Evolutionary conservation across 129 eudicot genomes (phyloP), one percentile per base, ranked within the genome.

Genomic region (Heracleum sosnowskyi): DNA sequence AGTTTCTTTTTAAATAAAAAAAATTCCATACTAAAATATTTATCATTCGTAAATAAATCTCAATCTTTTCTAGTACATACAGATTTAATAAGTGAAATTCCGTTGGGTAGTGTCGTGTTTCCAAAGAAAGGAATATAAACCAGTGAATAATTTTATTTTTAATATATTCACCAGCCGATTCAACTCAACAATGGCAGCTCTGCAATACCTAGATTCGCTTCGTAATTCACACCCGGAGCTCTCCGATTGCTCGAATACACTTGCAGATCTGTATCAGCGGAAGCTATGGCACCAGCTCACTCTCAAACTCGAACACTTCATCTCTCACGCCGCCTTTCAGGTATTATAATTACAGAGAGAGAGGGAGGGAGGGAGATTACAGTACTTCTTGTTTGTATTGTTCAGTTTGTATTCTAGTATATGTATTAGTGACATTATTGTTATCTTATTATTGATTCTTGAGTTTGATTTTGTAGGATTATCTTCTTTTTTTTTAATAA

Each of bases 261-360:
- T 93, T 29, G 85, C 98, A 78, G 98, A 93, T 91, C 92, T 93
- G 82, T 91, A 93, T 84, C 95, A 93, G 78, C 83, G 92, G 76
- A 93, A 93, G 86, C 89, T 93, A 62, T 93, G 97, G 98, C 98
- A 93, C 64, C 98, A 93, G 85, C 97, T 91, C 57, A 84, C 98
- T 74, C 92, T 86, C 74, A 93, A 91, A 81, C 97, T 93, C 69
- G 97, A 93, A 77, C 95, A 91, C 40, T 91, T 93, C 81, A 88
- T 93, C 55, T 85, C 98, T 35, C 97, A 86, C 81, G 82, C 97
- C 62, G 90, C 87, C 46, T 90, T 93, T 76, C 97, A 90, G 94
- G 96, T 49, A 49, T 49, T 2, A 49, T 49, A 5, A 17, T 49
- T 18, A 49, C 24, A 18, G 18, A 16, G 18, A 46, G 5, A 46